These are phyloP conservation scores for Ceratocystis huliohia DNA, from an alignment of 2,329 filamentous ascomycete species.

Conservation along the genomic window DNA sequence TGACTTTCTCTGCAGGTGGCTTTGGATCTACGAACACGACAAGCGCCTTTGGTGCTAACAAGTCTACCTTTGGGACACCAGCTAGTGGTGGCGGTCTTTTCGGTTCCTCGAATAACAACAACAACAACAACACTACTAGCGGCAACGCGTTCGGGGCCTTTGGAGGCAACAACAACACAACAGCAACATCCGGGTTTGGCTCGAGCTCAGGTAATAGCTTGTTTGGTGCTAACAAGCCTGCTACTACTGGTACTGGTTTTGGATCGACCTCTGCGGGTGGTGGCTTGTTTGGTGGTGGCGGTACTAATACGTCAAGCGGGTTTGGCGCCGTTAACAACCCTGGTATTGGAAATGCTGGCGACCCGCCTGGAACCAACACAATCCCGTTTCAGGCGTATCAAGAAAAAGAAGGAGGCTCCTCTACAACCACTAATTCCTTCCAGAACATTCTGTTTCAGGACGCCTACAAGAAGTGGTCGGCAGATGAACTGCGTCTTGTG, in stretches of 20 bases:
- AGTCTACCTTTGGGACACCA: conserved; percentile 40
- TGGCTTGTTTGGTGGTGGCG: conserved; percentile 37
- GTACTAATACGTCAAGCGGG: conserved; percentile 28
- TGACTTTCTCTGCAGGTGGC: conserved; percentile 21
- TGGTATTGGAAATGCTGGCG: conserved; percentile 40
- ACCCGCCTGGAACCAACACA: conserved; percentile 56
- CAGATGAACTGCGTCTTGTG: conserved; percentile 68
- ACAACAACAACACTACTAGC: conserved; percentile 27
- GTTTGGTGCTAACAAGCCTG: conserved; percentile 40
- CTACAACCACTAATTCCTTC: conserved; percentile 47
- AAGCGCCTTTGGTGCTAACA: conserved; percentile 31
- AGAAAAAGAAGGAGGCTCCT: conserved; percentile 57
- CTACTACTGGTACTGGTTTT: conserved; percentile 32
- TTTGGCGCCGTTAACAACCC: conserved; percentile 37
- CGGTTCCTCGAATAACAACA: conserved; percentile 25
- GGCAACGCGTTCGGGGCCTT: conserved; percentile 28
- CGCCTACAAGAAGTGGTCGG: conserved; percentile 77
- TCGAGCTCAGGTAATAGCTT: conserved; percentile 29
- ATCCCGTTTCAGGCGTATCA: conserved; percentile 55
- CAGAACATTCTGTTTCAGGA: conserved; percentile 70
- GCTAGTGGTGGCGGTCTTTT: conserved; percentile 30
- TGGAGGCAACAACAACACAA: conserved; percentile 25
- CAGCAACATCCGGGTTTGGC: conserved; percentile 22
- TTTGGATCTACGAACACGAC: conserved; percentile 25
- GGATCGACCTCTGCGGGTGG: conserved; percentile 33